phyloP scores from a whole-genome alignment of 495 filamentous ascomycete species.

The Penicillium parvum region DNA sequence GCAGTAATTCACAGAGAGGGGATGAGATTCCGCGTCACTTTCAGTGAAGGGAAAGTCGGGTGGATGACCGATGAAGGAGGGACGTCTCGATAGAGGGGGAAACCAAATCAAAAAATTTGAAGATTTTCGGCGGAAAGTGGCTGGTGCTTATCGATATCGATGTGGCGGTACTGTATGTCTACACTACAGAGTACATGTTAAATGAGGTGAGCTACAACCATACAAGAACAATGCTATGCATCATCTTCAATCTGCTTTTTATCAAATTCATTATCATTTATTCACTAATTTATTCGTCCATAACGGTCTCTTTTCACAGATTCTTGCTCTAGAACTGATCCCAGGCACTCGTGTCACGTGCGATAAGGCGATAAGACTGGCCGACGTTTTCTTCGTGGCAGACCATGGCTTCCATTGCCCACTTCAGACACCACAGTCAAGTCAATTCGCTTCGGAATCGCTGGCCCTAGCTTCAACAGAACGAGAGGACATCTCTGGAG shows the following conservation, averaged over 20 bases:
- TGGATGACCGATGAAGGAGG: conserved; percentile 16
- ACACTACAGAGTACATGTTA: too few relatives aligned
- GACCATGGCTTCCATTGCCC: too few relatives aligned
- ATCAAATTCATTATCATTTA: too few relatives aligned
- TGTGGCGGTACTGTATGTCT: too few relatives aligned
- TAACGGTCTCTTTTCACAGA: neutral
- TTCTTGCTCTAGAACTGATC: neutral
- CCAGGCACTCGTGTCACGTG: conserved; percentile 11
- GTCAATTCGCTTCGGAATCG: too few relatives aligned
- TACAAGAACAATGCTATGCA: too few relatives aligned
- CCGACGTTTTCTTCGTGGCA: conserved; percentile 6
- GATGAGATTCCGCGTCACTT: conserved; percentile 13
- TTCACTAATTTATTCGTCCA: neutral
- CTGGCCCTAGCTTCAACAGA: too few relatives aligned
- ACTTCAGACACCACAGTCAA: neutral
- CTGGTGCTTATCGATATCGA: conserved; percentile 40
- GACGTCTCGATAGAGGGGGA: conserved; percentile 23
- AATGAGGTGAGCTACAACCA: too few relatives aligned
- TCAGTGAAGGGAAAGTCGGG: conserved; percentile 13
- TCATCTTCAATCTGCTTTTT: neutral
- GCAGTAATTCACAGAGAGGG: conserved; percentile 10
- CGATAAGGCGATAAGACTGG: conserved; percentile 16
- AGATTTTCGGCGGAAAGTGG: conserved; percentile 32
- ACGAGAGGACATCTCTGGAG: neutral
- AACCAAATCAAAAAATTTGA: conserved; percentile 26